phyloP scores from a whole-genome alignment of 257 asterid species.

The Solanum gracilifrons region DNA sequence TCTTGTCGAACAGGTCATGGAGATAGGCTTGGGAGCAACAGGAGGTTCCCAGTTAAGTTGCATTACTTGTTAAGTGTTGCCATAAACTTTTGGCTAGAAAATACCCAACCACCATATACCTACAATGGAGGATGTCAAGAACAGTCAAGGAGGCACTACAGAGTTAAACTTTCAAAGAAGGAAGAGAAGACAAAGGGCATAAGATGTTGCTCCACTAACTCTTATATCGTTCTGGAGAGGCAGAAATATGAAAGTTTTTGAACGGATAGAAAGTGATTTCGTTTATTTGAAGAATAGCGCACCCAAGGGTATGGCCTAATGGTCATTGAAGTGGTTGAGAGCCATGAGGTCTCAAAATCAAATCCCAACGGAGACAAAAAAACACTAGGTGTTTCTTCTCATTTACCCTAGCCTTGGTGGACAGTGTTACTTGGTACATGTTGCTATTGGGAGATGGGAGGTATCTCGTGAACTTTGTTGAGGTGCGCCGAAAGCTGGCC shows the following conservation, averaged over 20 bases:
- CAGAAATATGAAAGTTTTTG: neutral
- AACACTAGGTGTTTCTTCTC: neutral
- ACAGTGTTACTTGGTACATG: neutral
- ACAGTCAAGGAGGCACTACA: neutral
- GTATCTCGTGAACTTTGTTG: neutral
- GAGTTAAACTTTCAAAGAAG: neutral
- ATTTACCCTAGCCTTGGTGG: neutral
- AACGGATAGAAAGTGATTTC: neutral
- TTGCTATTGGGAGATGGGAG: neutral
- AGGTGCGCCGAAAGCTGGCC: neutral
- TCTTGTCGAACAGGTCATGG: neutral
- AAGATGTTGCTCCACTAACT: neutral
- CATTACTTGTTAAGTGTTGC: neutral
- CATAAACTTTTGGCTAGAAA: neutral
- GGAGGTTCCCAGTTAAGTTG: neutral
- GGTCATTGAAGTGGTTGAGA: neutral
- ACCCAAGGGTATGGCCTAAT: neutral
- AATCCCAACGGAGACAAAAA: neutral
- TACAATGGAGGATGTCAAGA: neutral
- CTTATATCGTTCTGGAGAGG: neutral
- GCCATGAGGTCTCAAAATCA: neutral
- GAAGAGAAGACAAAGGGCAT: neutral
- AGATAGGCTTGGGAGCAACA: neutral
- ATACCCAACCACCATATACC: neutral
- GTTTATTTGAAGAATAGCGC: neutral